Evolutionary conservation across 441 rosid species (phyloP).

Genomic region (Brassica hybrid): DNA sequence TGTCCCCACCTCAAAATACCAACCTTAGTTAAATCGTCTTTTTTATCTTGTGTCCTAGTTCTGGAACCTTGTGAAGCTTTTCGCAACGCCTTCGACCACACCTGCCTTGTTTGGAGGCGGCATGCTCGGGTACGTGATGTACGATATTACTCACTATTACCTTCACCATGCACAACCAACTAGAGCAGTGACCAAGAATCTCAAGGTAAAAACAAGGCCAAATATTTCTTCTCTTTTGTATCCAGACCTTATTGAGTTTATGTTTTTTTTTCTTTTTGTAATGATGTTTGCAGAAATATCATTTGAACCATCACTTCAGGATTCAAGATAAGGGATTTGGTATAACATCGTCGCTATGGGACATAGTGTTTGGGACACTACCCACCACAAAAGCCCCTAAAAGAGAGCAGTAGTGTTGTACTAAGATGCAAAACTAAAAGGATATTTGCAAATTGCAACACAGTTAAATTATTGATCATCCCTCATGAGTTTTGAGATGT

Average conservation of each 20-base stretch:
- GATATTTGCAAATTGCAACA: background rate
- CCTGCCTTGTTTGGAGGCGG: conserved; percentile 95
- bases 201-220: conserved; percentile 47
- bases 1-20: conserved; percentile 2
- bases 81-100: conserved; percentile 68
- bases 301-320: too few species aligned
- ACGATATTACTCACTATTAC: conserved; percentile 93
- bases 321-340: too few species aligned
- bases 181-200: conserved; percentile 53
- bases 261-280: too few species aligned
- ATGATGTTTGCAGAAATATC: too few species aligned
- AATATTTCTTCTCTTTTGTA: too few species aligned
- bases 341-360: too few species aligned
- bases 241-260: too few species aligned
- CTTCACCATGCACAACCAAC: conserved; percentile 95
- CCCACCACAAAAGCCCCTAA: too few species aligned
- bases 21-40: background rate
- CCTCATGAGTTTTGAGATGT: conserved; percentile 30
- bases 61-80: conserved; percentile 65
- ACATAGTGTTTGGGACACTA: conserved; percentile 72
- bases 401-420: too few species aligned
- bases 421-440: conserved; percentile 21
- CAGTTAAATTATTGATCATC: conserved; percentile 15
- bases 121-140: conserved; percentile 85
- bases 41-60: conserved; percentile 52